phyloP scores from a whole-genome alignment of 2,329 filamentous ascomycete species.

The Aspergillus sp. region DNA sequence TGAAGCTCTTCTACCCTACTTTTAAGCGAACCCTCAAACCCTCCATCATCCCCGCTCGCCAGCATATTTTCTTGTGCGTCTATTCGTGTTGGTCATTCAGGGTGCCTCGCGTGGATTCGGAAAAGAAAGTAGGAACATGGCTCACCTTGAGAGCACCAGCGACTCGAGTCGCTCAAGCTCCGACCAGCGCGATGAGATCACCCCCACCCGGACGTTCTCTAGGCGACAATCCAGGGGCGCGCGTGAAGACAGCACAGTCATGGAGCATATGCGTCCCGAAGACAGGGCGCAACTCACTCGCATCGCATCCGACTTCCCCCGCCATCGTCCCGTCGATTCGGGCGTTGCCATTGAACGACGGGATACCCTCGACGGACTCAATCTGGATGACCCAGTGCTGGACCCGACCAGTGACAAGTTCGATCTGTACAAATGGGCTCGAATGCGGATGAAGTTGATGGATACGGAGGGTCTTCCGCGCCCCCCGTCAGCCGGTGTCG shows the following conservation, averaged over 20 bases:
- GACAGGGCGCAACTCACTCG: slow-evolving; percentile 24
- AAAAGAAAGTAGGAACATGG: slow-evolving; percentile 9
- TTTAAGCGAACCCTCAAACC: no score
- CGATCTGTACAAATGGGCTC: slow-evolving; percentile 53
- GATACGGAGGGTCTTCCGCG: slow-evolving; percentile 54
- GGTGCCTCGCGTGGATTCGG: no score
- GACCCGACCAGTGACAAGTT: slow-evolving; percentile 53
- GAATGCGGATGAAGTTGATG: slow-evolving; percentile 49
- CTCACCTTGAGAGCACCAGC: slow-evolving; percentile 4
- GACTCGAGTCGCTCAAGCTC: slow-evolving; percentile 13
- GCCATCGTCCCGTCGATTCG: slow-evolving; percentile 17
- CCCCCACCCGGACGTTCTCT: slow-evolving; percentile 8
- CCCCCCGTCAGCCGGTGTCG: slow-evolving; percentile 57
- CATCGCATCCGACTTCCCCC: slow-evolving; percentile 29
- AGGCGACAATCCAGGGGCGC: slow-evolving; percentile 14
- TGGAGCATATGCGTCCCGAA: slow-evolving; percentile 26
- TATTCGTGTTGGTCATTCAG: no score
- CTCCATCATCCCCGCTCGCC: no score
- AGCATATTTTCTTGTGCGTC: no score
- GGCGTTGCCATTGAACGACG: slow-evolving; percentile 20
- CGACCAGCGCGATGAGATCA: slow-evolving; percentile 11
- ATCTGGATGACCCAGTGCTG: slow-evolving; percentile 48
- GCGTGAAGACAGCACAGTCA: slow-evolving; percentile 18
- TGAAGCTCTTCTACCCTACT: neutral
- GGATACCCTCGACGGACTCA: slow-evolving; percentile 38